Evolutionary conservation across 2,329 filamentous ascomycete species (phyloP).

Genomic region (Exserohilum rostratum): DNA sequence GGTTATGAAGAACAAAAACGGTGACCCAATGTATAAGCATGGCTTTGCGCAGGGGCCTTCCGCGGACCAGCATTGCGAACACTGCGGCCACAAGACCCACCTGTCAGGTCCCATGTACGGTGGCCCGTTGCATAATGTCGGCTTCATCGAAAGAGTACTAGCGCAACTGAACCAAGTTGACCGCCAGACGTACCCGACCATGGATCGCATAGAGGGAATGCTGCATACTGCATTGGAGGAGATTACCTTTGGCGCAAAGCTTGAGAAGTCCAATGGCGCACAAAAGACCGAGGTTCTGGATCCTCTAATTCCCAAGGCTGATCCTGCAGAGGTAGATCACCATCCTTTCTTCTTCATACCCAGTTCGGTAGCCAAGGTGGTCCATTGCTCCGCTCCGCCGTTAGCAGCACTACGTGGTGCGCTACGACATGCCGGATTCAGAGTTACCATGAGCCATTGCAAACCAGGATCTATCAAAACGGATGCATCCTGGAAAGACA

Average conservation of each 20-base stretch:
- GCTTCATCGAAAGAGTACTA: conserved; percentile 81
- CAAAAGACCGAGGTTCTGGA: conserved; percentile 36
- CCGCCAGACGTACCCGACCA: conserved; percentile 76
- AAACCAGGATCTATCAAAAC: conserved; percentile 91
- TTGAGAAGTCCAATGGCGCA: conserved; percentile 22
- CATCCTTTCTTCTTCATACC: conserved; percentile 89
- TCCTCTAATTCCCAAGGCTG: conserved; percentile 47
- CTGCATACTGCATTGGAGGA: conserved; percentile 87
- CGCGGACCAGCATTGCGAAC: conserved; percentile 70
- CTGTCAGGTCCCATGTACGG: conserved; percentile 94
- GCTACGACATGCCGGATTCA: conserved; percentile 78
- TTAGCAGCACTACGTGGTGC: conserved; percentile 82
- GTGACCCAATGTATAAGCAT: conserved; percentile 75
- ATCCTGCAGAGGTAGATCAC: conserved; percentile 62
- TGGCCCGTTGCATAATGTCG: conserved; percentile 81
- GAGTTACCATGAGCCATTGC: conserved; percentile 83
- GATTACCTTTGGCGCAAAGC: conserved; percentile 41
- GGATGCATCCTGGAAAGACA: conserved; percentile 83
- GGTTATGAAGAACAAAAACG: conserved; percentile 70
- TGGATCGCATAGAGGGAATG: conserved; percentile 86
- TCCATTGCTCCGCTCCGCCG: conserved; percentile 82
- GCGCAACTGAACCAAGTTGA: conserved; percentile 72
- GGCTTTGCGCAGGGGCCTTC: conserved; percentile 73
- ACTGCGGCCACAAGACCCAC: conserved; percentile 87
- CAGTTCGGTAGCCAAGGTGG: conserved; percentile 72